Evolutionary conservation across 2,329 filamentous ascomycete genomes (phyloP).

Genomic region (Stemphylium vesicarium): DNA sequence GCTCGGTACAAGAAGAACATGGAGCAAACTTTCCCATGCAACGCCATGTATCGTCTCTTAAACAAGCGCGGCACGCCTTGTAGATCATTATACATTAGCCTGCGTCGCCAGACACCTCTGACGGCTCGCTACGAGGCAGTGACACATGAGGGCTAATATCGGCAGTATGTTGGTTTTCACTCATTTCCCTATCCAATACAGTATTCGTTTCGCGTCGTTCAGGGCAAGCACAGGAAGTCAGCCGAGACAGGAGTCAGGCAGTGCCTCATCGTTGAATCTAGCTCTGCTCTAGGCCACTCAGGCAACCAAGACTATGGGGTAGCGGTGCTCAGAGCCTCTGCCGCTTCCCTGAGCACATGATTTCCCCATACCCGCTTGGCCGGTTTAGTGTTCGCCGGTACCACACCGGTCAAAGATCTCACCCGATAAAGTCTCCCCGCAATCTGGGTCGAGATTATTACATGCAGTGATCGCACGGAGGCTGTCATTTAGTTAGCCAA

Average conservation of each 20-base stretch:
- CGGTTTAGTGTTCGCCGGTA: conserved; percentile 10
- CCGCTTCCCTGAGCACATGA: conserved; percentile 5
- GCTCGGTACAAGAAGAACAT: too few species aligned
- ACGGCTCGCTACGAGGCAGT: conserved; percentile 2
- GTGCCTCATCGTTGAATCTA: not conserved
- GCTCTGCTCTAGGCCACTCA: not conserved
- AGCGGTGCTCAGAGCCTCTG: not conserved
- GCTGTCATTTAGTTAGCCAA: not conserved
- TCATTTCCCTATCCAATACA: too few species aligned
- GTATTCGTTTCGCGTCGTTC: conserved; percentile 1
- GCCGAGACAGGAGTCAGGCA: not conserved
- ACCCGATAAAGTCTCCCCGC: conserved; percentile 1
- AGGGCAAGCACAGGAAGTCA: not conserved
- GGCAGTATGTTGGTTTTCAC: too few species aligned
- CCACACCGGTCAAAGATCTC: not conserved
- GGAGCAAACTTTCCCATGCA: too few species aligned
- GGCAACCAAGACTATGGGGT: not conserved
- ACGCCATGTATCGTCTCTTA: not conserved
- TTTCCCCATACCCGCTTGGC: conserved; percentile 6
- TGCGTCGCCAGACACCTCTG: not conserved
- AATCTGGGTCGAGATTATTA: conserved; percentile 9
- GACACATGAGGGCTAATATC: not conserved
- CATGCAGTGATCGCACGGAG: conserved; percentile 5
- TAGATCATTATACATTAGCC: not conserved
- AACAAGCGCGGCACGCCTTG: not conserved